Evolutionary conservation across 768 basidiomycete genomes (phyloP).

Genomic region (Russula lepida): DNA sequence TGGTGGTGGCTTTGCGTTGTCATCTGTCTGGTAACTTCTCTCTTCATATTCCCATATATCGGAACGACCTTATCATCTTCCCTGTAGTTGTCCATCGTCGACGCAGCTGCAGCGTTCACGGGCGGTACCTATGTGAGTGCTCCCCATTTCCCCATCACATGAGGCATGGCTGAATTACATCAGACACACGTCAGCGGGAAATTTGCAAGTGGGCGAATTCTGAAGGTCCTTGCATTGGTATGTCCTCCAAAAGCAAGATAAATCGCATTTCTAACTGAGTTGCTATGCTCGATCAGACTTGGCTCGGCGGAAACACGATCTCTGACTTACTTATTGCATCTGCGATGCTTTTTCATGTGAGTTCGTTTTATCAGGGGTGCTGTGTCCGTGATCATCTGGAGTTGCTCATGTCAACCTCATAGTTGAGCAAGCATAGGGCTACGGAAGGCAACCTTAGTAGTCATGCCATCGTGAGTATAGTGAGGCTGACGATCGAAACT

Average conservation of each 20-base stretch:
- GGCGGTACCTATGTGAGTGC: conserved; percentile 1
- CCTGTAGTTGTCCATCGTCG: not conserved
- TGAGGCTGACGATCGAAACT: conserved; percentile 25
- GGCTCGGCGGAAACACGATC: conserved; percentile 1
- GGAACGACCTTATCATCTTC: not conserved
- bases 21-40: not conserved
- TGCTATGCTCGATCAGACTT: not conserved
- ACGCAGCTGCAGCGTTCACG: not conserved
- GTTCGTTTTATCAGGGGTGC: not conserved
- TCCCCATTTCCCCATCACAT: not conserved
- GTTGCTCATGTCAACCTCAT: not conserved
- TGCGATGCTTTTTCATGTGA: conserved; percentile 7
- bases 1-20: not conserved
- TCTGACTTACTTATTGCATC: conserved; percentile 6
- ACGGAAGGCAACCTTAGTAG: not conserved
- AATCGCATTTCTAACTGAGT: not conserved
- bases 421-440: not conserved
- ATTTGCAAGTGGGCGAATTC: not conserved
- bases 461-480: conserved; percentile 18
- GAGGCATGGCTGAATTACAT: not conserved
- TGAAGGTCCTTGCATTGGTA: not conserved
- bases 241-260: not conserved
- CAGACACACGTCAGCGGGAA: not conserved
- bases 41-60: not conserved
- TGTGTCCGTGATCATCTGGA: not conserved